Evolutionary conservation across 768 basidiomycete species (phyloP).

Genomic region (Tricholoma flavovirens): DNA sequence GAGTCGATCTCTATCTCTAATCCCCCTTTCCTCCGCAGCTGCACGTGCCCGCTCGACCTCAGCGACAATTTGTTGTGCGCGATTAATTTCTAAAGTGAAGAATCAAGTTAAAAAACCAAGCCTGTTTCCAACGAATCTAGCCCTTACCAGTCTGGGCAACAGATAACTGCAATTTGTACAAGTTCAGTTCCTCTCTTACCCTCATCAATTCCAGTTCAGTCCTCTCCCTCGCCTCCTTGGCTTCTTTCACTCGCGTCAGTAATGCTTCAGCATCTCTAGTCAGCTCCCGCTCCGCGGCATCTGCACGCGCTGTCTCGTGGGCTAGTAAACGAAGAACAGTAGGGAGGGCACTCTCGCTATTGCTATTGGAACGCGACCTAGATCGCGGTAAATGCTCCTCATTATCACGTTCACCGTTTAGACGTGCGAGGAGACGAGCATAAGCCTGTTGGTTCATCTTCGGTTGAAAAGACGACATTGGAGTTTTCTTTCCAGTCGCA

Average conservation of each 20-base stretch:
- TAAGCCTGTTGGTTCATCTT: conserved; percentile 5
- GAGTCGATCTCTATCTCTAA: conserved; percentile 37
- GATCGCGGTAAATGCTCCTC: neutral
- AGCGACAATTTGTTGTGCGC: conserved; percentile 48
- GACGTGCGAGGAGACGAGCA: conserved; percentile 1
- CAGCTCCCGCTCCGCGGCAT: conserved; percentile 30
- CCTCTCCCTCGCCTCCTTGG: conserved; percentile 24
- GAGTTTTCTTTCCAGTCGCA: neutral
- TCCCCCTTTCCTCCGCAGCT: conserved; percentile 43
- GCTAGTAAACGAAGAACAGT: conserved; percentile 16
- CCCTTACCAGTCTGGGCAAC: conserved; percentile 44
- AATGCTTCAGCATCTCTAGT: conserved; percentile 18
- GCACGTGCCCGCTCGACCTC: conserved; percentile 42
- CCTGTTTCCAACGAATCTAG: neutral
- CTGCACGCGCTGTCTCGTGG: conserved; percentile 33
- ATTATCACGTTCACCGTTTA: neutral
- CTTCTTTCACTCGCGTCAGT: conserved; percentile 25
- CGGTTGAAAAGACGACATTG: neutral
- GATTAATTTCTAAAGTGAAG: conserved; percentile 36
- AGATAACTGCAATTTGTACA: conserved; percentile 56
- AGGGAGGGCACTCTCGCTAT: neutral
- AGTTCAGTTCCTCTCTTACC: conserved; percentile 40
- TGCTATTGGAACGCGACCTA: conserved; percentile 6
- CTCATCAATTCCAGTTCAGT: conserved; percentile 27
- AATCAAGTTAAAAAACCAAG: neutral